Base-by-base conservation (phyloP, 2,329 filamentous ascomycete species). In the Trematosphaeria pertusa region DNA sequence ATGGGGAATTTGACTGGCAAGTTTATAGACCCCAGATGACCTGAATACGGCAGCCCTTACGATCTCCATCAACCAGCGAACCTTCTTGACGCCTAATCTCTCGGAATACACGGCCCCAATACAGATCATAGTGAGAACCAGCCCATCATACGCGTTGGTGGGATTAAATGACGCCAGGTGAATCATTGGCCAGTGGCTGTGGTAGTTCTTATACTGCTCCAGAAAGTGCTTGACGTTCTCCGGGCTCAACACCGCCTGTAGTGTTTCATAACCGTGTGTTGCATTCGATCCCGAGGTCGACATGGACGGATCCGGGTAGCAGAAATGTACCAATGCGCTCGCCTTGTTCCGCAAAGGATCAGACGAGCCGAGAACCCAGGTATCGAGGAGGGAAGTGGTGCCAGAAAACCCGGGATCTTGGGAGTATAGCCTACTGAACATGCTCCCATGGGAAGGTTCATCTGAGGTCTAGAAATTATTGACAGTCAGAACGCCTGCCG, bases 71-170 rank as follows among this genome's bases (percentile, higher is more conserved):
- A 89, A 78, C 64, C 84, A 82, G 52, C 87, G 84, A 54, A 87
- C 84, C 55, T 87, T 78, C 50, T 78, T 74, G 34, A 84, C 71
- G 20, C 77, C 74, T 51, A 88, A 73, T 50, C 78, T 79, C 43
- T 87, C 80, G 40, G 87, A 89, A 70, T 91, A 91, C 46, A 88
- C 87, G 31, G 87, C 87, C 28, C 88, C 88, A 59, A 89, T 79
- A 65, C 85, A 89, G 61, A 87, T 84, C 78, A 91, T 87, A 51
- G 81, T 80, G 49, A 88, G 78, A 38, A 89, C 74, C 50, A 91
- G 78, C 54, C 86, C 85, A 50, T 85, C 83, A 65, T 87, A 85
- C 36, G 84, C 82, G 52, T 85, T 80, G 51, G 81, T 76, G 42
- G 88, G 81, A 62, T 84, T 81, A 71, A 91, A 89, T 7, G 87